phyloP scores from a whole-genome alignment of 768 basidiomycete species.

The Calvatia gigantea region DNA sequence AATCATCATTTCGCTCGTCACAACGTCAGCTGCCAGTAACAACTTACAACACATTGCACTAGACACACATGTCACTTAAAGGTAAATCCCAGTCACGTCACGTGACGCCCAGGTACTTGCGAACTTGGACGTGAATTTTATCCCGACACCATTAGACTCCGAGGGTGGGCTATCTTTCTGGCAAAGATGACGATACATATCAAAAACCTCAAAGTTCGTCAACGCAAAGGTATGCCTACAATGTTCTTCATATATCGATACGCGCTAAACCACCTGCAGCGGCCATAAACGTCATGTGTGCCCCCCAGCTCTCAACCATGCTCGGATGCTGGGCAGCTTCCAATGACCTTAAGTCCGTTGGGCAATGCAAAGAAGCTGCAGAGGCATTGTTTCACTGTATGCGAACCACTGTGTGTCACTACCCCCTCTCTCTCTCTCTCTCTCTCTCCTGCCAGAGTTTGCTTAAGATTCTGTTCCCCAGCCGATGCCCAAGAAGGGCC shows the following conservation, averaged over 20 bases:
- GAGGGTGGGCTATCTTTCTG: too few species aligned
- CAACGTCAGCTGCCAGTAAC: constrained; percentile 1
- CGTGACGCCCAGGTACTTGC: not conserved
- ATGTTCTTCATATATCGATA: not conserved
- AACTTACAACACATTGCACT: not conserved
- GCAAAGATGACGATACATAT: constrained; percentile 60
- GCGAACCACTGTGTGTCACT: constrained; percentile 69
- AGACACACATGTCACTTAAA: not conserved
- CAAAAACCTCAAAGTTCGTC: constrained; percentile 76
- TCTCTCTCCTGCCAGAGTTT: not conserved
- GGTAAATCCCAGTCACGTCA: not conserved
- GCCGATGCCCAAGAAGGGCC: constrained; percentile 66
- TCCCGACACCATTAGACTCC: too few species aligned
- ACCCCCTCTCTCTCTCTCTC: not conserved
- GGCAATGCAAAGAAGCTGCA: constrained; percentile 56
- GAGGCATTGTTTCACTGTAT: constrained; percentile 74
- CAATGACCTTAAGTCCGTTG: constrained; percentile 52
- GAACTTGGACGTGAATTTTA: not conserved
- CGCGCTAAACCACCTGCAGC: constrained; percentile 31
- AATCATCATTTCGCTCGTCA: constrained; percentile 6
- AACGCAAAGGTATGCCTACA: constrained; percentile 58
- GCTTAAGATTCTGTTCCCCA: constrained; percentile 22
- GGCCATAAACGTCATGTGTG: constrained; percentile 53
- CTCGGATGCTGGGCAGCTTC: constrained; percentile 85
- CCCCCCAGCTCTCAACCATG: constrained; percentile 69